These are phyloP conservation scores for Eucalyptus cloeziana DNA, from an alignment of 345 rosid species.

Conservation along the genomic window DNA sequence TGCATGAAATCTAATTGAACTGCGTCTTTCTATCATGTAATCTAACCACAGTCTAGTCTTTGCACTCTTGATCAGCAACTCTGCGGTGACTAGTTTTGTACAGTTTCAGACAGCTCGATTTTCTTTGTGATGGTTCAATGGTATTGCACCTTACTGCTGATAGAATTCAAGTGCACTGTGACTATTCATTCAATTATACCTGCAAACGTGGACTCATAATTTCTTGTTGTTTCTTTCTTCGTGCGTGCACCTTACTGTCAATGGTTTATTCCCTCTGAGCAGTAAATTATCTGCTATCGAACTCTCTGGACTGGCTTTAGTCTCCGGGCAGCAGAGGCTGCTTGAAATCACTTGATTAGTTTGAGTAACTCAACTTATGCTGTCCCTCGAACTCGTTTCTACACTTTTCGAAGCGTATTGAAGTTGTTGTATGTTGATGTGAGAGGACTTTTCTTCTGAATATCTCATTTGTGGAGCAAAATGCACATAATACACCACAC, in stretches of 20 bases:
- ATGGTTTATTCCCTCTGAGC: neutral
- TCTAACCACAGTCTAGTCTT: neutral
- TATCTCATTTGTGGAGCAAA: neutral
- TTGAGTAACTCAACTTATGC: neutral
- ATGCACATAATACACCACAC: neutral
- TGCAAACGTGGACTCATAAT: neutral
- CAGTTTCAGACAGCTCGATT: neutral
- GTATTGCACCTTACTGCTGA: neutral
- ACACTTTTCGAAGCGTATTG: neutral
- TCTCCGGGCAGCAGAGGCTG: neutral
- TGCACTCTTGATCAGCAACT: neutral
- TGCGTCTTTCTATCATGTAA: neutral
- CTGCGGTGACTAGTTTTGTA: neutral
- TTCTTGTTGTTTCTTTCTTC: neutral
- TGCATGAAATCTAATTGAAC: neutral
- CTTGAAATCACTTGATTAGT: neutral
- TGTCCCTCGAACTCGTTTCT: neutral
- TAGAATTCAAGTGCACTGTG: neutral
- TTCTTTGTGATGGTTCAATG: neutral
- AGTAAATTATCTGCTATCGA: neutral
- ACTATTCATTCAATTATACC: neutral
- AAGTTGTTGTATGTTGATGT: neutral
- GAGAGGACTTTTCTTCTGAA: neutral
- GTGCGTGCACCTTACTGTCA: neutral
- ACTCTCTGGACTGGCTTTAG: neutral